These are phyloP conservation scores for Cudoniella acicularis DNA, from an alignment of 495 filamentous ascomycete genomes.

Conservation along the genomic window DNA sequence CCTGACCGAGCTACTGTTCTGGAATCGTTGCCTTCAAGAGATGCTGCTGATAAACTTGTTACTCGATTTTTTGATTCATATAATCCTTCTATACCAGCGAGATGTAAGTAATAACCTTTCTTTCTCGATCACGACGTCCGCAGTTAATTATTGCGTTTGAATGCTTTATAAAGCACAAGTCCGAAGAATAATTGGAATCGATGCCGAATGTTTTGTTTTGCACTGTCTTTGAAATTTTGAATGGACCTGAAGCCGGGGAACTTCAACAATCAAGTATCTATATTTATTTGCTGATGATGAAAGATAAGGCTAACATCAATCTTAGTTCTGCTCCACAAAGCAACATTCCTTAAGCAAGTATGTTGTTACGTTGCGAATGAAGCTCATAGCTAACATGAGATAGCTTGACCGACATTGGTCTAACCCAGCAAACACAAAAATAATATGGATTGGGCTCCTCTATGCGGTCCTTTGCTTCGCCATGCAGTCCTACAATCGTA, in stretches of 20 bases:
- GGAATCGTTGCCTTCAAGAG: slow-evolving; percentile 35
- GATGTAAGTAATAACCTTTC: slow-evolving; percentile 14
- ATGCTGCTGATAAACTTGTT: slow-evolving; percentile 39
- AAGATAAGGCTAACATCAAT: too few species aligned
- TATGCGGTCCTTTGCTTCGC: slow-evolving; percentile 41
- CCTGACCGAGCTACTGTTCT: slow-evolving; percentile 36
- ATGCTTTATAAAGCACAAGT: too few species aligned
- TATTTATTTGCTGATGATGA: too few species aligned
- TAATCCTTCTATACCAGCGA: slow-evolving; percentile 37
- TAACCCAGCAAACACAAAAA: slow-evolving; percentile 31
- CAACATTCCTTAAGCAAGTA: slow-evolving; percentile 23
- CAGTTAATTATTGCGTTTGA: too few species aligned
- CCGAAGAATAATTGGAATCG: too few species aligned
- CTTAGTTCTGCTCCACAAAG: slow-evolving; percentile 17
- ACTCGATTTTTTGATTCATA: slow-evolving; percentile 46
- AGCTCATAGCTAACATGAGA: background rate
- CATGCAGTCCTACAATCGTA: slow-evolving; percentile 32
- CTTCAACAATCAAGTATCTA: too few species aligned
- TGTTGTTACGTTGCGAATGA: background rate
- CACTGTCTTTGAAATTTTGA: too few species aligned
- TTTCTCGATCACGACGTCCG: too few species aligned
- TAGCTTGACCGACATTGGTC: slow-evolving; percentile 47
- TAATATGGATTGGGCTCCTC: slow-evolving; percentile 46
- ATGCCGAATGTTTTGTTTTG: too few species aligned
- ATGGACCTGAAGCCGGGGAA: too few species aligned